Conservation (phyloP, 2,329 filamentous ascomycete species). For the Graphiopsis chlorocephala region DNA sequence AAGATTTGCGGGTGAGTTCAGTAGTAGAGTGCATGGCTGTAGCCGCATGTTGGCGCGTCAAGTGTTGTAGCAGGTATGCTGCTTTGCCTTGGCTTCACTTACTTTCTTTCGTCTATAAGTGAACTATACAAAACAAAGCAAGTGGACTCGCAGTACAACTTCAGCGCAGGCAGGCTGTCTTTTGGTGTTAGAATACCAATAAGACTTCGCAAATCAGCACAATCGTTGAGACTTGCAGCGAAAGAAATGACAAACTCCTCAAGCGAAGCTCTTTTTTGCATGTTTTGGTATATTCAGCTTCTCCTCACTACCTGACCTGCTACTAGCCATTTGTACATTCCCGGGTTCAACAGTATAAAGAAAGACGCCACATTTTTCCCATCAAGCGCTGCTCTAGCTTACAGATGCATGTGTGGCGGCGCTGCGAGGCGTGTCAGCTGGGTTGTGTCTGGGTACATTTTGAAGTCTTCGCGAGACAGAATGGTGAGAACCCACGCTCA, state of each 20-base stretch:
- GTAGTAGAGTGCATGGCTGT: neutral
- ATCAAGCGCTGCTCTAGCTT: conserved; percentile 23
- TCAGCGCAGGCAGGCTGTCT: neutral
- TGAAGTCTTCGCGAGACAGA: neutral
- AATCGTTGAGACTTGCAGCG: neutral
- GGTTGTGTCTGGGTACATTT: neutral
- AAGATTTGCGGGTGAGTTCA: neutral
- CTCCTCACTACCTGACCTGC: neutral
- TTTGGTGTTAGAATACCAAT: neutral
- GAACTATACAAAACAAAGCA: neutral
- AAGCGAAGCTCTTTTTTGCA: neutral
- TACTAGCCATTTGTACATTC: conserved; percentile 25
- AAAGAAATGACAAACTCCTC: neutral
- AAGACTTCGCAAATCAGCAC: neutral
- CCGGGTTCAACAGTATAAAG: conserved; percentile 3
- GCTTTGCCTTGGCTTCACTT: neutral
- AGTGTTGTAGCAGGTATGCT: neutral
- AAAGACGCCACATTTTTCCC: conserved; percentile 16
- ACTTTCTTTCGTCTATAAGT: neutral
- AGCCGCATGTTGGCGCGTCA: neutral
- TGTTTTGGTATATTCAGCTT: conserved; percentile 7
- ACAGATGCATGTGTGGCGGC: conserved; percentile 50
- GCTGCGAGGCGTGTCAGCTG: conserved; percentile 36
- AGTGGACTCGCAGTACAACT: neutral
- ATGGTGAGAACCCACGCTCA: conserved; percentile 62